phyloP scores from a whole-genome alignment of 169 alveolate species.

The Eimeria acervulina region DNA sequence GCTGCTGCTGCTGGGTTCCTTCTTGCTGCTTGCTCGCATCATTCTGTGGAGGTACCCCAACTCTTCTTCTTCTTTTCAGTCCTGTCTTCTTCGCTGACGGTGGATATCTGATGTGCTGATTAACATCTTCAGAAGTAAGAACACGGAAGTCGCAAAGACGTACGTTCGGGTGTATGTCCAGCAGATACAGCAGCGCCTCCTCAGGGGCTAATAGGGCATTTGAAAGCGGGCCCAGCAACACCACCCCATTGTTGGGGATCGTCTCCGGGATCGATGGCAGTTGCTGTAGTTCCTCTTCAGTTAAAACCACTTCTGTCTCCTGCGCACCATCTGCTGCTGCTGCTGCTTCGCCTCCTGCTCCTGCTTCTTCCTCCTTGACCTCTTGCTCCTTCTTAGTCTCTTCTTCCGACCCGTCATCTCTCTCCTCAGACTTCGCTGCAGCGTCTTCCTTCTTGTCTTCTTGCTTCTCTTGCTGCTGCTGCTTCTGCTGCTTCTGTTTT shows the following conservation, averaged over 20 bases:
- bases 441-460: neutral
- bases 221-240: constrained; percentile 67
- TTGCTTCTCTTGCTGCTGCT: neutral
- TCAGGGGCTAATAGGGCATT: constrained; percentile 75
- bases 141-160: constrained; percentile 60
- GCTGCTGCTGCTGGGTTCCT: constrained; percentile 7
- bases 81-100: neutral
- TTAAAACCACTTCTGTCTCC: neutral
- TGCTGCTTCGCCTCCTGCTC: neutral
- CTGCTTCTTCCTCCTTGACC: constrained; percentile 7
- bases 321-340: neutral
- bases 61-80: neutral
- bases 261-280: constrained; percentile 46
- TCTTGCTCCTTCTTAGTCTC: neutral
- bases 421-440: constrained; percentile 1
- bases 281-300: constrained; percentile 25
- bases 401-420: neutral
- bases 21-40: neutral
- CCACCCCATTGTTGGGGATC: constrained; percentile 71
- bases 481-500: neutral
- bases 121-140: neutral
- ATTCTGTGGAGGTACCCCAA: neutral
- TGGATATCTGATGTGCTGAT: neutral
- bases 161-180: constrained; percentile 25
- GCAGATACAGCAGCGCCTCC: constrained; percentile 41